A percentile compares a stretch with the other conserved stretches of the same genome.
Evolutionary conservation across 345 rosid species (phyloP).

Genomic region (Crucihimalaya himalaica): DNA sequence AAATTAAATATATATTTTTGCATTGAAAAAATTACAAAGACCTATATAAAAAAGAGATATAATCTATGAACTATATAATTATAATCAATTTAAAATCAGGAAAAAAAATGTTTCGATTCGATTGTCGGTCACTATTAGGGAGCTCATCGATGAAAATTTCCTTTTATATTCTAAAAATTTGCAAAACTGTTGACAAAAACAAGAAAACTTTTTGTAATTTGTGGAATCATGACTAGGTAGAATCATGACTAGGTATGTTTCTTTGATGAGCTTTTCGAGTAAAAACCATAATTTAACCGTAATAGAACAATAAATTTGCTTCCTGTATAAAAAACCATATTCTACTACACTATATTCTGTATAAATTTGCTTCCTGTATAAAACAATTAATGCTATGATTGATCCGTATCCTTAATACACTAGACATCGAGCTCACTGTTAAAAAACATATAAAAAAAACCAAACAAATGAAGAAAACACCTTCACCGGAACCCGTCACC

Average conservation of each 20-base stretch:
- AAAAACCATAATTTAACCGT: too few relatives aligned
- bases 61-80: neutral
- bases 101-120: neutral
- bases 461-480: slow-evolving; percentile 47
- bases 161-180: too few relatives aligned
- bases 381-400: too few relatives aligned
- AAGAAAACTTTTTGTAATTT: too few relatives aligned
- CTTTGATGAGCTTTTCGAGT: too few relatives aligned
- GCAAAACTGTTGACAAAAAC: too few relatives aligned
- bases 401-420: neutral
- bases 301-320: too few relatives aligned
- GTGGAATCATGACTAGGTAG: too few relatives aligned
- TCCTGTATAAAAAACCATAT: too few relatives aligned
- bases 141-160: too few relatives aligned
- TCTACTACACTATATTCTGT: neutral
- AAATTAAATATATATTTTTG: neutral
- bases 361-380: slow-evolving; percentile 3
- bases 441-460: neutral
- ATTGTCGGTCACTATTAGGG: neutral
- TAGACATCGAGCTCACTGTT: slow-evolving; percentile 22
- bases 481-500: slow-evolving; percentile 43
- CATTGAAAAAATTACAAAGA: neutral
- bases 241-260: too few relatives aligned
- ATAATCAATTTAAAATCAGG: neutral
- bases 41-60: neutral